Conservation (phyloP, 179 eudicot species). For the Carnegiea gigantea region DNA sequence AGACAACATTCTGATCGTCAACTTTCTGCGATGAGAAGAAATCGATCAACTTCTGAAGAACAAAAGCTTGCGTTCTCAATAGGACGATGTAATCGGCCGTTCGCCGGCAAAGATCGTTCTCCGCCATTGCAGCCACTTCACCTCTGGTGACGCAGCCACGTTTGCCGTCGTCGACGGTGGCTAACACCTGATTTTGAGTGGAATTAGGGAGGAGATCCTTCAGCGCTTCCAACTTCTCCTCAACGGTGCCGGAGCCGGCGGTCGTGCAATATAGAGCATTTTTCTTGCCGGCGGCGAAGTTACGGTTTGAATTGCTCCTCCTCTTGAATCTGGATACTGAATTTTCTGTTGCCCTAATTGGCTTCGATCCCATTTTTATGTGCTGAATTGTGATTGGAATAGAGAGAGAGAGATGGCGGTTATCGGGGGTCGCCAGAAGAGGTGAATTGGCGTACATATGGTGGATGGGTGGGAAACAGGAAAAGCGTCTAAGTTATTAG, state of each 20-base stretch:
- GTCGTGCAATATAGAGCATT: not conserved
- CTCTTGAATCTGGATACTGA: too few relatives aligned
- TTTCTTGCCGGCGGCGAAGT: not conserved
- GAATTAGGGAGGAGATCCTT: not conserved
- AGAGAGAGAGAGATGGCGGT: not conserved
- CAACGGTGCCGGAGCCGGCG: not conserved
- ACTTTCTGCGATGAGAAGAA: conserved; percentile 21
- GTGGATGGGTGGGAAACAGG: too few relatives aligned
- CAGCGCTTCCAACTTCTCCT: not conserved
- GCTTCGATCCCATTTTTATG: not conserved
- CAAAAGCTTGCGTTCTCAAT: conserved; percentile 37
- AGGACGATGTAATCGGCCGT: conserved; percentile 52
- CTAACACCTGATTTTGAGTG: not conserved
- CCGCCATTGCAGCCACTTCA: not conserved
- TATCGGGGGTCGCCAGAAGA: not conserved
- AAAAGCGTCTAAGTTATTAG: not conserved
- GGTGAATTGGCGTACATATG: not conserved
- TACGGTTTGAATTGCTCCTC: not conserved
- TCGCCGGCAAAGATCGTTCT: conserved; percentile 41
- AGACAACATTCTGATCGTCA: not conserved
- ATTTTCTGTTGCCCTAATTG: not conserved
- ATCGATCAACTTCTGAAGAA: conserved; percentile 42
- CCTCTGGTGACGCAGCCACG: not conserved
- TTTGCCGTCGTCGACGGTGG: not conserved
- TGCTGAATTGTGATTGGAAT: not conserved